These are phyloP conservation scores for Mucor racemosus DNA, from an alignment of 371 early-diverging fungal genomes.

Conservation along the genomic window DNA sequence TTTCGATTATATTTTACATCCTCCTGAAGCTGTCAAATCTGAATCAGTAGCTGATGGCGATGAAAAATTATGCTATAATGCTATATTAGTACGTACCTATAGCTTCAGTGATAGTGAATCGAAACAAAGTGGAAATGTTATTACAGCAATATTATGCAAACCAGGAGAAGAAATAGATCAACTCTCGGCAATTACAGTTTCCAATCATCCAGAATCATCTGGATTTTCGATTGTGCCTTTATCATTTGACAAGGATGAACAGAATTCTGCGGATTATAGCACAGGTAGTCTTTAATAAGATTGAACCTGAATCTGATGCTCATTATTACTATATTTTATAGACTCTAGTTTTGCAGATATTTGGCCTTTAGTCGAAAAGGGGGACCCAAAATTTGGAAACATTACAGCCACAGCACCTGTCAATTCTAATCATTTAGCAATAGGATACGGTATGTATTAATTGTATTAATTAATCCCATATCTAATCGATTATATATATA, in stretches of 20 bases:
- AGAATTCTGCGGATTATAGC: background rate
- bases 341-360: conserved; percentile 27
- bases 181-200: conserved; percentile 25
- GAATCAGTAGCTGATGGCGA: conserved; percentile 20
- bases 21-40: conserved; percentile 27
- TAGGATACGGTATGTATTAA: conserved; percentile 56
- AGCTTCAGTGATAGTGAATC: conserved; percentile 5
- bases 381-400: conserved; percentile 34
- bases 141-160: conserved; percentile 16
- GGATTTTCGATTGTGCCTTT: conserved; percentile 25
- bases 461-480: too few relatives aligned
- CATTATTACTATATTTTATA: background rate
- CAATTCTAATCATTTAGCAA: conserved; percentile 56
- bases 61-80: conserved; percentile 40
- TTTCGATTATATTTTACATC: conserved; percentile 34
- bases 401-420: conserved; percentile 58
- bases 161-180: background rate
- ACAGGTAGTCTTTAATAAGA: background rate
- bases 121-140: background rate
- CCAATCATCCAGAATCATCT: conserved; percentile 28
- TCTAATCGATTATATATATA: background rate
- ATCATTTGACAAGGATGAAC: background rate
- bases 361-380: conserved; percentile 40
- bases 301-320: background rate
- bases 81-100: conserved; percentile 28